Conservation (phyloP, 176 grass and related monocot species). For the Echinochloa phyllopogon region DNA sequence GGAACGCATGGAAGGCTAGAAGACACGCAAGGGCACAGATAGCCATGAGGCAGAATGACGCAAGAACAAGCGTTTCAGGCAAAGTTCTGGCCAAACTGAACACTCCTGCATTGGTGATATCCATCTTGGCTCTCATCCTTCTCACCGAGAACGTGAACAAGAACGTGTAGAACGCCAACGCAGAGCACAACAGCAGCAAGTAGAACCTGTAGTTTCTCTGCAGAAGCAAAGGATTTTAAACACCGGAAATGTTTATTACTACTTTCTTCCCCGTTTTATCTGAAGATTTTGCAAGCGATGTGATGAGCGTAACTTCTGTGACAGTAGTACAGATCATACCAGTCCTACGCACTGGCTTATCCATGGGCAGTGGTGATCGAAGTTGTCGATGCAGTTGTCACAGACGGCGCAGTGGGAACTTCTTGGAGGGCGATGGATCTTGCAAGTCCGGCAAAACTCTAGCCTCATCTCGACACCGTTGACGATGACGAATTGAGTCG, state of each 20-base stretch:
- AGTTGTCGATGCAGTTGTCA: conserved; percentile 74
- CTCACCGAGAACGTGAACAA: conserved; percentile 43
- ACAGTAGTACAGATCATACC: conserved; percentile 24
- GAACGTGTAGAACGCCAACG: conserved; percentile 52
- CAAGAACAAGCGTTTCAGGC: conserved; percentile 56
- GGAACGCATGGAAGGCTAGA: conserved; percentile 53
- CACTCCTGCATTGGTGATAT: neutral
- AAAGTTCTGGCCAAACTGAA: conserved; percentile 32
- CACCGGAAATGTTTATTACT: neutral
- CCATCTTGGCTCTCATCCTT: conserved; percentile 48
- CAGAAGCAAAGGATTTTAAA: neutral
- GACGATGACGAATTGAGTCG: conserved; percentile 36
- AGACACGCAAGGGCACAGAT: conserved; percentile 55
- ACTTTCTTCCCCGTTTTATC: neutral
- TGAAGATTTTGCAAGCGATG: neutral
- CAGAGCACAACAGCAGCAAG: conserved; percentile 51
- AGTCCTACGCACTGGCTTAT: conserved; percentile 71
- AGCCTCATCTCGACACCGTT: conserved; percentile 42
- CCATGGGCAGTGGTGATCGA: conserved; percentile 78
- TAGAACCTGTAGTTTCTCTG: conserved; percentile 71
- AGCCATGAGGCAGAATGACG: conserved; percentile 54
- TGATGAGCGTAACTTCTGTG: neutral
- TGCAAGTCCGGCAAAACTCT: conserved; percentile 61
- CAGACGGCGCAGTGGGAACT: conserved; percentile 68
- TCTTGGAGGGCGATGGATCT: conserved; percentile 54